Base-by-base conservation (phyloP, 768 basidiomycete genomes). In the Strobilomyces confusus region DNA sequence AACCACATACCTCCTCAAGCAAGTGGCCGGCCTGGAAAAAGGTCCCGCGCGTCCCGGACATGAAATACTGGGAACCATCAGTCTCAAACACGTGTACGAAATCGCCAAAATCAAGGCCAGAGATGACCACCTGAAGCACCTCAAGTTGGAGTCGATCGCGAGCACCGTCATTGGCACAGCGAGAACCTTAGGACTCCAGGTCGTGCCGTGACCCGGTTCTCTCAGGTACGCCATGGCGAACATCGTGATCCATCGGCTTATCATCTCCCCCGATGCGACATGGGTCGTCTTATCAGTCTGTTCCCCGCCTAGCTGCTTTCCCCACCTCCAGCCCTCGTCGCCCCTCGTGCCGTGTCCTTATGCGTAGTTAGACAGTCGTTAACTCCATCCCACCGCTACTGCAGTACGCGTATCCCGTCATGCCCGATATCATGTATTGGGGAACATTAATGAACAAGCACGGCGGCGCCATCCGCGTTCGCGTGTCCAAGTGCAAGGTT, bases 31-130 rank as follows among this genome's bases (percentile, higher is more conserved):
- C 14, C 83, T 98, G 64, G 89, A 92, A 66, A 94, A 93, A 73
- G 95, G 94, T 15, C 83, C 91, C 44, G 89, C 83, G 41, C 83
- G 84, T 65, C 86, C 91, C 63, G 84, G 92, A 53, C 82, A 88
- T 73, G 86, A 89, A 64, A 75, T 79, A 55, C 77, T 82, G 56
- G 92, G 87, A 46, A 92, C 89, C 43, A 79, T 98, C 69, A 89
- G 82, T 66, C 80, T 98, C 64, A 99, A 99, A 78, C 95, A 98
- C 77, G 81, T 98, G 68, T 98, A 94, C 72, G 97, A 98, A 78
- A 97, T 99, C 68, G 92, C 95, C 34, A 95, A 91, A 80, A 89
- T 99, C 71, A 99, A 99, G 77, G 80, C 83, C 49, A 82, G 80
- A 65, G 97, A 99, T 74, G 87, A 87, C 58, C 87, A 92, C 69